Evolutionary conservation across 2,329 filamentous ascomycete genomes (phyloP), one percentile per base, ranked within the genome.

Genomic region (Penicillium sp.): DNA sequence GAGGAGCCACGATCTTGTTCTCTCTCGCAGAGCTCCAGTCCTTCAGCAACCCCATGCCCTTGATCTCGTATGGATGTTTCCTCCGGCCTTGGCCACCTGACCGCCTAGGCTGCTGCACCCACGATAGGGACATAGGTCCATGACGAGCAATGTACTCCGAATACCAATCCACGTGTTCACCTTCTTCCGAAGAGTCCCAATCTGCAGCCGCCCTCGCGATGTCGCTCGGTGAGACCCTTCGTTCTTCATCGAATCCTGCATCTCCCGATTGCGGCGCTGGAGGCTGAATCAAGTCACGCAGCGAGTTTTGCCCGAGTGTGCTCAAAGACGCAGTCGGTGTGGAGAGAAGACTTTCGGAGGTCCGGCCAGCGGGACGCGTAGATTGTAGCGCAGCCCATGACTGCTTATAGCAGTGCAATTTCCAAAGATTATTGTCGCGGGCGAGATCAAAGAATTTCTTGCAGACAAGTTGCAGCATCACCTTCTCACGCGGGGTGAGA

Each of bases 131-230:
- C n/a, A 92, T 82, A 0, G 88, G 87, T 0, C 87, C 92, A 75
- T 93, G 84, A 37, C 93, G 84, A 55, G 93, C 91, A 63, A 96
- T 89, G 71, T 92, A 96, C 75, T 97, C 93, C 57, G 90, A 85
- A 73, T 96, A 96, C 89, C 92, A 97, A 51, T 90, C 87, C 20
- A 93, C 82, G 42, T 81, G 81, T 76, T 97, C 92, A 4, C 77
- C 79, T 0, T 87, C 85, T 63, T 89, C 92, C 0, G 86, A 86
- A 0, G 91, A 91, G 67, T 96, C 91, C 92, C 92, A 96, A 66
- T 91, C 91, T 4, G 88, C 88, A 3, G 72, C 73, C 11, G 71
- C 75, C 58, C 67, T 71, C 41, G 67, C 70, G 58, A 69, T 68
- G 55, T 68, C 69, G 31, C 66, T 70, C 56, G 66, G 64, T 14